Base-by-base conservation (phyloP, 805 yeast species). In the Wickerhamiella spandovensis region DNA sequence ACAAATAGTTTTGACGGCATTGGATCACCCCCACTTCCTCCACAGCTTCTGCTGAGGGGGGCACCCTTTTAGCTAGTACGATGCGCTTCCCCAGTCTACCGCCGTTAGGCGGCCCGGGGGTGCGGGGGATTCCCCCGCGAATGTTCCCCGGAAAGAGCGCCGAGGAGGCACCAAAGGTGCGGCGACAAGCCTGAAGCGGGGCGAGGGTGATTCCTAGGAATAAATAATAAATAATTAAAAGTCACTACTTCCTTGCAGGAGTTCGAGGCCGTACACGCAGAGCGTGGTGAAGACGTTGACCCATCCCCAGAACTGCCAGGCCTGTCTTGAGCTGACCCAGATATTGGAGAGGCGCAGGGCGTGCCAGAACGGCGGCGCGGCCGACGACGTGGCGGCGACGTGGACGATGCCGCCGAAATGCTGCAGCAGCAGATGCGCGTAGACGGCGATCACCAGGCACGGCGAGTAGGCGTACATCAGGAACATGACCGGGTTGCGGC, bases 271-370 rank as follows among this genome's bases (percentile, higher is more conserved):
- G 65, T 90, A 90, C 24, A 92, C 71, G n/a, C 79, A 69, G 51
- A 92, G 68, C 10, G 95, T 84, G 48, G 82, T 75, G 56, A 82
- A 79, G 71, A 90, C 84, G 63, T 90, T 90, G 52, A 85, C 77
- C 97, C 97, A 90, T 60, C 89, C 86, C 97, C 98, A 90, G 63
- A 92, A 84, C 60, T 87, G 88, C 86, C 95, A 84, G n/a, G 95
- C 82, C 50, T 54, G 54, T 18, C 64, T 60, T 10, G 67, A 59
- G 48, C 56, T 62, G 39, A 62, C 81, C 74, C 43, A 76, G 15
- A 58, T 54, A 21, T 50, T 51, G 2, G 53, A 25, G 32, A 50
- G 15, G 12, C 53, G 53, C 28, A 56, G 24, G 6, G 47, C 44
- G 17, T 39, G 50, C 47, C 47, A 52, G 17, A 52, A 44, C 13